Percentiles rank a stretch among this genome's conserved stretches.
These are phyloP conservation scores for Hypoxylon intermedium DNA, from an alignment of 495 filamentous ascomycete species.

Conservation along the genomic window DNA sequence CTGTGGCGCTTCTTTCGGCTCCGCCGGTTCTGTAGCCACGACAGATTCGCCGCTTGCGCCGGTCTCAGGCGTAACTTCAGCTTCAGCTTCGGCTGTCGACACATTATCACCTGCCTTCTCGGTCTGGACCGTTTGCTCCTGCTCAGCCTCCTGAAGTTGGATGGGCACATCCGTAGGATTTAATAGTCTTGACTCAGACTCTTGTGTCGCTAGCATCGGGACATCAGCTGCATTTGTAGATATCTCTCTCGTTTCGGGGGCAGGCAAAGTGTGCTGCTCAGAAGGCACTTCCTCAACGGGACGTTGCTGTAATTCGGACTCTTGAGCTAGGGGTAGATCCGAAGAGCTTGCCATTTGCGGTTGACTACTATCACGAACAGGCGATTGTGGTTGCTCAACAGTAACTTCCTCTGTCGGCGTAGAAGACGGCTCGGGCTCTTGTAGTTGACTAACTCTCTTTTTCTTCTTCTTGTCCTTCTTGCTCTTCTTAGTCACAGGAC, in stretches of 20 bases:
- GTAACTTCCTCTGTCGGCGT: conserved; percentile 10
- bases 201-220: conserved; percentile 1
- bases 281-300: conserved; percentile 5
- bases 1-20: conserved; percentile 12
- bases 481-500: conserved; percentile 25
- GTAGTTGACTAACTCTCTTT: conserved; percentile 28
- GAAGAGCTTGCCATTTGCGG: background rate
- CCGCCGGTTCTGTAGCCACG: background rate
- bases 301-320: conserved; percentile 4
- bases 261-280: background rate
- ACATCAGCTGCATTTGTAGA: background rate
- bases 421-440: conserved; percentile 17
- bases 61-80: conserved; percentile 5
- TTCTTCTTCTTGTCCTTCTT: conserved; percentile 46
- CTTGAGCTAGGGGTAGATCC: conserved; percentile 7
- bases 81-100: background rate
- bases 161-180: conserved; percentile 1
- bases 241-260: conserved; percentile 1
- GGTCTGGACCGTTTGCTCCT: conserved; percentile 1
- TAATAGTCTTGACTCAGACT: conserved; percentile 5
- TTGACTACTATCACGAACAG: conserved; percentile 7
- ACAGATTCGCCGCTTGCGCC: conserved; percentile 3
- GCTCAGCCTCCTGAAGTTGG: conserved; percentile 10
- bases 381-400: conserved; percentile 9
- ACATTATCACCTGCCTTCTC: conserved; percentile 18